Base-by-base conservation (phyloP, 2,329 filamentous ascomycete genomes). In the Aspergillaceae sp. region DNA sequence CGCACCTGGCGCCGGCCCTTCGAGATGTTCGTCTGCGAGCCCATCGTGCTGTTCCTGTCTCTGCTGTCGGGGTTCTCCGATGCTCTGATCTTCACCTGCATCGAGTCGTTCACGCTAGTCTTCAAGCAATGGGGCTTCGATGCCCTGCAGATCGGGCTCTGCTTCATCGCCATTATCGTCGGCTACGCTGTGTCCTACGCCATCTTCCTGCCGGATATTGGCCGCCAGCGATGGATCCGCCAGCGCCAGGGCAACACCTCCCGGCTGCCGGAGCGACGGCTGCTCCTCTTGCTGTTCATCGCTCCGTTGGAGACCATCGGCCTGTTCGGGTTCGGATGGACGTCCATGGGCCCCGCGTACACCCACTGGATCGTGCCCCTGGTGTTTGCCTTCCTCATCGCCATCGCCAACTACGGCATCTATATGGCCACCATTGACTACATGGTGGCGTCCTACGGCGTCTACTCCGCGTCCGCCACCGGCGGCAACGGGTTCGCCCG, bases 381-480 rank as follows among this genome's bases (percentile, higher is more conserved):
- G 69, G 67, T 86, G 41, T 86, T 83, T 52, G 74, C 76, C 1
- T 74, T 73, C 10, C 69, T 86, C 40, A 80, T 88, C 43, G 85
- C 83, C 26, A 82, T 88, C 43, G 84, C 84, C 46, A 88, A 88
- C 57, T 85, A 84, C 48, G 71, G 77, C 32, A 86, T 86, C 48
- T 87, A 87, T 67, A 85, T 86, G 79, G 81, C 83, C 1, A 86
- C 83, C 1, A 84, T 87, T 52, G 82, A 88, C 63, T 88, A 88
- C 67, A 86, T 87, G 78, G 78, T 87, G 33, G 82, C 80, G 48
- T 81, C 83, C 0, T 87, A 87, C 56, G 85, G 84, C 0, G 79
- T 79, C 0, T 87, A 86, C 61, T 79, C 83, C 2, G 84, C 84
- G 1, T 86, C 83, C 0, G 85, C 85, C 0, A 87, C 84, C 0